Conservation (phyloP, 164 flowering plant genomes). For the Vitis rupestris region DNA sequence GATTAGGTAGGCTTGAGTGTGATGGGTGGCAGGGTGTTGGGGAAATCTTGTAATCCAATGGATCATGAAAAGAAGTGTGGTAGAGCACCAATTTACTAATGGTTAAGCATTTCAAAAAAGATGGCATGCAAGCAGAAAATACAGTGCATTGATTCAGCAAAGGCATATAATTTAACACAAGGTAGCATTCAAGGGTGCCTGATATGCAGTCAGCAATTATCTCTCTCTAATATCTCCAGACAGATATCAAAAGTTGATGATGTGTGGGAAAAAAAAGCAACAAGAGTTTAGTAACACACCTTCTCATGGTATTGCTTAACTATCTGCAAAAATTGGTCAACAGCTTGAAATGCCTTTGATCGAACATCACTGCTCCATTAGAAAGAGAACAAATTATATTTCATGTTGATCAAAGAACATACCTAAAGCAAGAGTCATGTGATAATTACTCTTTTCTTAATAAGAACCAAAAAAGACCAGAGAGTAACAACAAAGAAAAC, state of each 20-base stretch:
- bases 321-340: slow-evolving; percentile 93
- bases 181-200: background rate
- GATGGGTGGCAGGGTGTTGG: background rate
- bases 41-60: too few species aligned
- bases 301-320: slow-evolving; percentile 74
- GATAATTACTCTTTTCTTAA: background rate
- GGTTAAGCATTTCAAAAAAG: background rate
- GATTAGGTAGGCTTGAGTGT: background rate
- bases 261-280: slow-evolving; percentile 1
- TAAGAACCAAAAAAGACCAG: background rate
- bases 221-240: background rate
- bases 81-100: background rate
- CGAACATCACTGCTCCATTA: slow-evolving; percentile 75
- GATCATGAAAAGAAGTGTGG: too few species aligned
- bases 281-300: slow-evolving; percentile 38
- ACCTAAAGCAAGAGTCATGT: too few species aligned
- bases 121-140: background rate
- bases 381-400: slow-evolving; percentile 3
- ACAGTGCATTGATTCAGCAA: background rate
- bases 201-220: too few species aligned
- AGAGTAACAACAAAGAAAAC: slow-evolving; percentile 1
- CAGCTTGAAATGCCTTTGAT: slow-evolving; percentile 90
- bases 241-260: background rate
- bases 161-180: background rate
- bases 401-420: too few species aligned